These are phyloP conservation scores for Nakaseomyces glabratus DNA, from an alignment of 1,139 yeast species.

Conservation along the genomic window DNA sequence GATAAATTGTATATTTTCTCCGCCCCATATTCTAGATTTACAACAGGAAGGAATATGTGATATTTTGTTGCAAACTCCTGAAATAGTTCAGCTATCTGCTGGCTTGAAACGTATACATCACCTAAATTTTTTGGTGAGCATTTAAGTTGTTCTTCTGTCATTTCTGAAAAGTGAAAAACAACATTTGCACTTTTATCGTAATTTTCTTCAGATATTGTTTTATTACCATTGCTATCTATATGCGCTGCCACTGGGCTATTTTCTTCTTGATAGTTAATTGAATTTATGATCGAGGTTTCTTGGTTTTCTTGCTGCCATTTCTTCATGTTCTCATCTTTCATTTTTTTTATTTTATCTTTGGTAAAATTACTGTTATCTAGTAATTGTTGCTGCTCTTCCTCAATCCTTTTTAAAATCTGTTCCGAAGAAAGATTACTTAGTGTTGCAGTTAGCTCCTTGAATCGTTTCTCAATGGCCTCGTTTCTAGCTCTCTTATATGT, in stretches of 20 bases:
- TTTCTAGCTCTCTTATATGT: slow-evolving; percentile 81
- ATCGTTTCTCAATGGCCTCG: slow-evolving; percentile 76
- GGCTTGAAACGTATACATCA: slow-evolving; percentile 49
- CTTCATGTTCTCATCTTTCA: slow-evolving; percentile 7
- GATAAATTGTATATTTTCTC: slow-evolving; percentile 69
- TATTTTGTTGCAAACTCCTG: slow-evolving; percentile 63
- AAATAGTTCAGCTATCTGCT: slow-evolving; percentile 56
- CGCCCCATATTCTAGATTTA: slow-evolving; percentile 73
- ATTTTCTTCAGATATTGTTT: too few species aligned
- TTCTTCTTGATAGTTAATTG: neutral
- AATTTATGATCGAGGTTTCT: neutral
- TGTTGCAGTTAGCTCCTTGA: slow-evolving; percentile 53
- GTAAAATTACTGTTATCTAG: slow-evolving; percentile 28
- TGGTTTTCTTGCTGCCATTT: slow-evolving; percentile 4
- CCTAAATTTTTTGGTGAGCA: slow-evolving; percentile 67
- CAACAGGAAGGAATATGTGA: slow-evolving; percentile 81
- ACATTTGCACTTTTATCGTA: too few species aligned
- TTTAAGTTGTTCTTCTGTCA: slow-evolving; percentile 37
- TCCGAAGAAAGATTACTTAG: slow-evolving; percentile 46
- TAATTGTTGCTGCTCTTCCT: slow-evolving; percentile 22
- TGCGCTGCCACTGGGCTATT: neutral
- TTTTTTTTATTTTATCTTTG: slow-evolving; percentile 23
- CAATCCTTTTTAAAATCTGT: slow-evolving; percentile 34
- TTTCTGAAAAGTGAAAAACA: too few species aligned
- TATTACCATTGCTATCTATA: neutral